Base-by-base conservation (phyloP, 2,329 filamentous ascomycete genomes). In the Curvularia sp. region DNA sequence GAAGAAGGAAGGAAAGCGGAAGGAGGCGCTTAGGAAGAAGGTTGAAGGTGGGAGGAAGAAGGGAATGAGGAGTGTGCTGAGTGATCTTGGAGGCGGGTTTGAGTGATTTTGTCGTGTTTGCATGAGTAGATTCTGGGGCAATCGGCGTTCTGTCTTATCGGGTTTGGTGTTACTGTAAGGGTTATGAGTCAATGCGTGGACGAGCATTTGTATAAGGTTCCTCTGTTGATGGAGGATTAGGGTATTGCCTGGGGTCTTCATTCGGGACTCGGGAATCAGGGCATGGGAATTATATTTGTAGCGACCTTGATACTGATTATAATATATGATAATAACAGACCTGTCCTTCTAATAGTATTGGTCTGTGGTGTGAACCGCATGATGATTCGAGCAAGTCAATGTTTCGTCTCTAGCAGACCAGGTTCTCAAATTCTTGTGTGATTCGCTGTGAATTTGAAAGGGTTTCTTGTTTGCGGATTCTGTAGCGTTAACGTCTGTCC, bases 1-100 rank as follows among this genome's bases (percentile, higher is more conserved):
- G 66, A 82, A 79, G 67, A 81, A 81, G 63, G 80, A 85, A 47
- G 79, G 75, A 60, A 79, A 80, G 70, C 81, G 83, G 70, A 79
- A 81, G 61, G 81, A 83, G 62, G 79, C 77, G 48, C 72, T 84
- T 61, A 77, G 67, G 72, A 79, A 72, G 71, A 80, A 79, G 71
- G 79, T 79, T 0, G 63, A 63, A n/a, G 64, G 62, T 18, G 66
- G 62, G 8, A 66, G 69, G 35, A 66, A 60, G 64, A 63, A 47
- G 61, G 69, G 65, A 0, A 66, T 68, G 66, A 68, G 74, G 57
- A 76, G 75, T 63, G 72, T 77, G 30, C 51, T 77, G 46, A 67
- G 70, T 12, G 63, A 62, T 44, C 58, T 77, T 48, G 69, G 68
- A 31, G 73, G 70, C 12, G 75, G 72, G n/a, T 78, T 77, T 61